Conservation (phyloP, 768 basidiomycete genomes). For the Lentinula boryana region DNA sequence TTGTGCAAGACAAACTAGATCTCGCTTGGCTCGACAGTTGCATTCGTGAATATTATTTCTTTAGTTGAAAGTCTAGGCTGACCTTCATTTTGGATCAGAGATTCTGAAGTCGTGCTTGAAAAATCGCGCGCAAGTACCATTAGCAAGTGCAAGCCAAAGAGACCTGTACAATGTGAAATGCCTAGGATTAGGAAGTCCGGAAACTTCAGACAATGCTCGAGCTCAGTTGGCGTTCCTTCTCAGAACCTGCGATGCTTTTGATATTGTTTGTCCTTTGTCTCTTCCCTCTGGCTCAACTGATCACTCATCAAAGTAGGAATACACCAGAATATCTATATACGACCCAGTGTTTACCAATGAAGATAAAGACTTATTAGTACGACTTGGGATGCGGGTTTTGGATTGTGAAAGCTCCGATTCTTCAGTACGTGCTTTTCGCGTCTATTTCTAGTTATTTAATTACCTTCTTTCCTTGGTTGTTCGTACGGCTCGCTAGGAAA, state of each 20-base stretch:
- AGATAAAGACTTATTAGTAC: not conserved
- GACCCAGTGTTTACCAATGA: slow-evolving; percentile 4
- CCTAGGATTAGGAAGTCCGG: slow-evolving; percentile 4
- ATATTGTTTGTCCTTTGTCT: not conserved
- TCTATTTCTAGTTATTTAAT: not conserved
- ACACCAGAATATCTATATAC: not conserved
- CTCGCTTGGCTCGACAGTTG: not conserved
- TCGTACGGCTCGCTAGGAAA: not conserved
- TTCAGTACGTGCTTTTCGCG: not conserved
- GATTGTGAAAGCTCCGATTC: not conserved
- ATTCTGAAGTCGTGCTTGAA: not conserved
- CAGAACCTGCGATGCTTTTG: not conserved
- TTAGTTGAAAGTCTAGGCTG: not conserved
- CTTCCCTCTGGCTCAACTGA: not conserved
- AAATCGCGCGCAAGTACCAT: not conserved
- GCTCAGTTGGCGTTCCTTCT: slow-evolving; percentile 5
- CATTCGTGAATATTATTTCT: not conserved
- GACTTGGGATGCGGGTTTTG: not conserved
- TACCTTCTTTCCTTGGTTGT: not conserved
- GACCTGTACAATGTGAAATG: not conserved
- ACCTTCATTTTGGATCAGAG: not conserved
- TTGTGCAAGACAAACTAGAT: not conserved
- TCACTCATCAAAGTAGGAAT: not conserved
- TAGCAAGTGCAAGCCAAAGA: not conserved
- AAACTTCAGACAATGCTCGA: slow-evolving; percentile 5